These are phyloP conservation scores for Zygosaccharomyces pseudorouxii DNA, from an alignment of 805 yeast genomes.

Conservation along the genomic window DNA sequence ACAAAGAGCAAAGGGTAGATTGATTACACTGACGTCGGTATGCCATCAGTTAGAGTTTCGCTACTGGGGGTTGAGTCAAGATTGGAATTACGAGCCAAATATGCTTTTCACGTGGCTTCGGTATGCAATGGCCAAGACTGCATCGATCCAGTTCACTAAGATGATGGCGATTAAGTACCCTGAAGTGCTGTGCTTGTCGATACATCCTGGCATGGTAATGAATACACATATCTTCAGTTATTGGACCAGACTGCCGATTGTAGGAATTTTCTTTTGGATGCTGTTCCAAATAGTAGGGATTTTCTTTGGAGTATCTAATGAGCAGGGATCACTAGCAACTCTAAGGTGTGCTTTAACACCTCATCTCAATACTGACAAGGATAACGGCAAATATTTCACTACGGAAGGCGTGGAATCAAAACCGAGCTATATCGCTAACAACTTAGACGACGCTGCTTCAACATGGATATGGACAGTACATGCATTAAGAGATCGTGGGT, in stretches of 20 bases:
- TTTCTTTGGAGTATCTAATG: conserved; percentile 65
- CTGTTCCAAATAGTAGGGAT: conserved; percentile 64
- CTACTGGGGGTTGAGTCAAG: conserved; percentile 43
- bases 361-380: conserved; percentile 43
- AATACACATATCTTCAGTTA: conserved; percentile 69
- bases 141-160: conserved; percentile 68
- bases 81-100: conserved; percentile 57
- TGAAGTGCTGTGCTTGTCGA: conserved; percentile 54
- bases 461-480: conserved; percentile 79
- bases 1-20: conserved; percentile 41
- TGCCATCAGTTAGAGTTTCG: conserved; percentile 54
- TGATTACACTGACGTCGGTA: conserved; percentile 59
- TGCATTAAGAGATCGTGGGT: conserved; percentile 53
- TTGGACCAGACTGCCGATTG: conserved; percentile 71
- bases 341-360: conserved; percentile 58
- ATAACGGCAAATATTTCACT: conserved; percentile 66
- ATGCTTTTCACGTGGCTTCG: conserved; percentile 71
- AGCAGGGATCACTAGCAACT: conserved; percentile 65
- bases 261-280: conserved; percentile 73
- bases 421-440: conserved; percentile 57
- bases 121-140: conserved; percentile 72
- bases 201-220: conserved; percentile 87
- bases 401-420: conserved; percentile 52
- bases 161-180: conserved; percentile 64
- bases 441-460: conserved; percentile 55